Evolutionary conservation across 805 yeast genomes (phyloP).

Genomic region (Pichia exigua): DNA sequence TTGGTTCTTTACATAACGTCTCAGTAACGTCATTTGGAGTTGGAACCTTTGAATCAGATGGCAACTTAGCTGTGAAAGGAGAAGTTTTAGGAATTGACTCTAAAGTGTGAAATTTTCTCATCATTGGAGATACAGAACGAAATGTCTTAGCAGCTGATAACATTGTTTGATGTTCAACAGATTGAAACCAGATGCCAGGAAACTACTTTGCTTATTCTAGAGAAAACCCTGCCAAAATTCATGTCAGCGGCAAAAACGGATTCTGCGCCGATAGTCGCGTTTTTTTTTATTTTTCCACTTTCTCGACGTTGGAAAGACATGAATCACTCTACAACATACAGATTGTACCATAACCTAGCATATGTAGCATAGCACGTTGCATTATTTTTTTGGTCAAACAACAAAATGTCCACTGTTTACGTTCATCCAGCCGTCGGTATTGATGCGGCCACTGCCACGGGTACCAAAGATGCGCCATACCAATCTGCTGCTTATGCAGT

Average conservation of each 20-base stretch:
- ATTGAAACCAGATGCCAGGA: neutral
- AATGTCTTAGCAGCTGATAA: too few relatives aligned
- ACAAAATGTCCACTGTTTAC: slow-evolving; percentile 21
- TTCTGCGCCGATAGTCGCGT: neutral
- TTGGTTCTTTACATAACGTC: slow-evolving; percentile 24
- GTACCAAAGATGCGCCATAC: slow-evolving; percentile 64
- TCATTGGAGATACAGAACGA: neutral
- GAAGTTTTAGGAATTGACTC: slow-evolving; percentile 23
- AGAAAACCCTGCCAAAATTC: neutral
- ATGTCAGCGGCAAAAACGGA: neutral
- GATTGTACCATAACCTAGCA: neutral
- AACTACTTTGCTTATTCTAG: neutral
- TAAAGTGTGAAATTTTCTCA: neutral
- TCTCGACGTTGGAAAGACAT: neutral
- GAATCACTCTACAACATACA: neutral
- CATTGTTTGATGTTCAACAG: neutral
- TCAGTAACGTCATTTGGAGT: slow-evolving; percentile 8
- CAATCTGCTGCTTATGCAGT: slow-evolving; percentile 81
- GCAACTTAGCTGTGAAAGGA: slow-evolving; percentile 20
- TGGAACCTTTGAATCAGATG: slow-evolving; percentile 26
- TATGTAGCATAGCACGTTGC: too few relatives aligned
- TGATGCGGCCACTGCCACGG: slow-evolving; percentile 52
- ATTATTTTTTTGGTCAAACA: neutral
- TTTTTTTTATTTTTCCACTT: neutral
- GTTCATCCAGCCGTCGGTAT: slow-evolving; percentile 68